Base-by-base conservation (phyloP, 257 asterid genomes). In the Solanum infundibuliforme region DNA sequence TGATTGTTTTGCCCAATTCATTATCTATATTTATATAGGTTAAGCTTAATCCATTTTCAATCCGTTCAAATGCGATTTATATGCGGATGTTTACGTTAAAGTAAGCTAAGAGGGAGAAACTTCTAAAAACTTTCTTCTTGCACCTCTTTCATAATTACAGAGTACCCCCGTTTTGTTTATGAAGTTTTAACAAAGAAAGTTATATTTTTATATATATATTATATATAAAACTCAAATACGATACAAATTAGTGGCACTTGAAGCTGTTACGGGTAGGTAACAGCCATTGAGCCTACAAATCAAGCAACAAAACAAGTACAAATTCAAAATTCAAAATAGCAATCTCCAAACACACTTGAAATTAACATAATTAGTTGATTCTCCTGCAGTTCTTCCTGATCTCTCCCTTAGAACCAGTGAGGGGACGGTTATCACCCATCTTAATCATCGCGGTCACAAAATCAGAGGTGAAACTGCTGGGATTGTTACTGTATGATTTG, bases 351-450 rank as follows among this genome's bases (percentile, higher is more conserved):
- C 12, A n/a, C 41, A 20, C 5, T n/a, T 18, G 10, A 31, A 38
- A 31, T 11, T 20, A 38, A 4, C 72, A 41, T 2, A 84, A 71
- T 83, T 88, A 93, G 60, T 96, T 96, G 13, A 55, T 6, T 90
- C 92, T 92, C 91, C 98, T 92, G 93, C 98, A 96, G 35, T 96
- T 95, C 86, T 41, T 93, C 94, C 99, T 93, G 6, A 95, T 88
- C 92, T 95, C 97, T 20, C 99, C 99, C 0, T 89, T 91, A 0
- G 92, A 89, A 20, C 99, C 98, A 0, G 98, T 95, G n/a, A 95
- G 94, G 32, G 97, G 98, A 5, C 90, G 89, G 21, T 94, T 92
- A 32, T 96, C 95, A 3, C 98, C 98, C 98, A 95, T 97, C 87
- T 83, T 93, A 86, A 97, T 91, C 98, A 97, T 95, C 4, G 96